Conservation (phyloP, 1,284 basidiomycete species). For the Grifola frondosa region DNA sequence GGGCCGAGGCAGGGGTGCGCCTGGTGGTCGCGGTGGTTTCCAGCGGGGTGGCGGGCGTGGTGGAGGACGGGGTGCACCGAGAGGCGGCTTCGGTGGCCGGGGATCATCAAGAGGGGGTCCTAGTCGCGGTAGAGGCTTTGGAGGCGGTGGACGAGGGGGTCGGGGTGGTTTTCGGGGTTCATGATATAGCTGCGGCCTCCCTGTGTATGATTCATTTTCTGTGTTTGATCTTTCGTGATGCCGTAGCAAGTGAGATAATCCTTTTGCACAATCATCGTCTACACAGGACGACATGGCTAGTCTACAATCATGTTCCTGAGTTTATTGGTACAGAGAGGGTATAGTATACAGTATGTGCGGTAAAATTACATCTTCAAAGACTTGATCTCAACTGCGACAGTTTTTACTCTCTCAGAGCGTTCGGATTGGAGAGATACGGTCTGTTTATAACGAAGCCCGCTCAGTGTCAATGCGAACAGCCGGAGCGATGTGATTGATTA, state of each 20-base stretch:
- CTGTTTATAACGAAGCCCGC: slow-evolving; percentile 37
- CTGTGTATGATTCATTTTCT: slow-evolving; percentile 7
- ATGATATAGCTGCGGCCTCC: too few species aligned
- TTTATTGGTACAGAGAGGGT: slow-evolving; percentile 18
- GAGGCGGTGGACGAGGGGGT: slow-evolving; percentile 40
- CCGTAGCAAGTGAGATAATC: background rate
- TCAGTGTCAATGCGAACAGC: too few species aligned
- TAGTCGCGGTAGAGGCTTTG: slow-evolving; percentile 39
- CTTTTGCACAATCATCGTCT: too few species aligned
- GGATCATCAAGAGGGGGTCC: slow-evolving; percentile 38
- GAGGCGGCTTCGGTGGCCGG: slow-evolving; percentile 43
- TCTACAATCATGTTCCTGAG: too few species aligned
- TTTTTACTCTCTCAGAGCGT: slow-evolving; percentile 41
- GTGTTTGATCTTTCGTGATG: background rate
- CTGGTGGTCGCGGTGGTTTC: slow-evolving; percentile 47
- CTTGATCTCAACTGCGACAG: slow-evolving; percentile 46
- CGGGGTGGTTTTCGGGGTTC: slow-evolving; percentile 48
- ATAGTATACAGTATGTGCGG: background rate
- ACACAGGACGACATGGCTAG: too few species aligned
- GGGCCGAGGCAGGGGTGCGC: slow-evolving; percentile 42
- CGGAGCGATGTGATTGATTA: slow-evolving; percentile 25
- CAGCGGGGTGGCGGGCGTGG: slow-evolving; percentile 41
- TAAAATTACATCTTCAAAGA: slow-evolving; percentile 40
- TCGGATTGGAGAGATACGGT: slow-evolving; percentile 43
- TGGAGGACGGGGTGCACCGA: slow-evolving; percentile 36